Conservation (phyloP, 805 yeast species). For the Starmerella cellae region DNA sequence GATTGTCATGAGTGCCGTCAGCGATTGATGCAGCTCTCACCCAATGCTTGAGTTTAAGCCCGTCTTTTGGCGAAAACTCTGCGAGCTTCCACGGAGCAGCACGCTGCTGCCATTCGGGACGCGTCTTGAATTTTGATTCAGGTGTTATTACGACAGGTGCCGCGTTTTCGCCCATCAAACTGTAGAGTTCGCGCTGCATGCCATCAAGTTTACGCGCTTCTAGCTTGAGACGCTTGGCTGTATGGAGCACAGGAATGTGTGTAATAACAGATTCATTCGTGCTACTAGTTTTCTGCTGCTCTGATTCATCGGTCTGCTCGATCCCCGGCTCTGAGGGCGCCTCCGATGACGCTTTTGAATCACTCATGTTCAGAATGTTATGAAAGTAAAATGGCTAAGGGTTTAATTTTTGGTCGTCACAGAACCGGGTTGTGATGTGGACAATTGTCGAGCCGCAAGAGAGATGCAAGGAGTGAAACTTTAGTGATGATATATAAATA, state of each 20-base stretch:
- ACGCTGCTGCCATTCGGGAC: conserved; percentile 44
- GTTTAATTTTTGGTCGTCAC: too few relatives aligned
- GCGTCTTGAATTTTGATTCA: conserved; percentile 46
- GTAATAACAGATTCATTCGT: conserved; percentile 7
- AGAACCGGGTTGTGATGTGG: too few relatives aligned
- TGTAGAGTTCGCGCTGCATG: conserved; percentile 80
- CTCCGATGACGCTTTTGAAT: not conserved
- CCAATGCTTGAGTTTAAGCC: conserved; percentile 63
- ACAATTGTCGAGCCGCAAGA: too few relatives aligned
- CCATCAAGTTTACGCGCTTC: conserved; percentile 36
- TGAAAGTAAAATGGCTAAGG: too few relatives aligned
- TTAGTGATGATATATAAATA: too few relatives aligned
- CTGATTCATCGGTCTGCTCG: not conserved
- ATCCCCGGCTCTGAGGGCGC: conserved; percentile 1
- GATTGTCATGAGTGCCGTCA: conserved; percentile 35
- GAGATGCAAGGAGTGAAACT: too few relatives aligned
- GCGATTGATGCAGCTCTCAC: conserved; percentile 33
- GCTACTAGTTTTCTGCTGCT: not conserved
- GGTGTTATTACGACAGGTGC: conserved; percentile 60
- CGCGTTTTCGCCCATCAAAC: conserved; percentile 78
- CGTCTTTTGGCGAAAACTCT: conserved; percentile 44
- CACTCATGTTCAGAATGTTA: not conserved
- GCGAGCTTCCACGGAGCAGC: conserved; percentile 75
- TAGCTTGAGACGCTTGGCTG: conserved; percentile 25
- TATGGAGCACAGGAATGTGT: conserved; percentile 16